A percentile compares a stretch with the other conserved stretches of the same genome.
These are phyloP conservation scores for Populus trichocarpa DNA, from an alignment of 441 rosid species.

Conservation along the genomic window DNA sequence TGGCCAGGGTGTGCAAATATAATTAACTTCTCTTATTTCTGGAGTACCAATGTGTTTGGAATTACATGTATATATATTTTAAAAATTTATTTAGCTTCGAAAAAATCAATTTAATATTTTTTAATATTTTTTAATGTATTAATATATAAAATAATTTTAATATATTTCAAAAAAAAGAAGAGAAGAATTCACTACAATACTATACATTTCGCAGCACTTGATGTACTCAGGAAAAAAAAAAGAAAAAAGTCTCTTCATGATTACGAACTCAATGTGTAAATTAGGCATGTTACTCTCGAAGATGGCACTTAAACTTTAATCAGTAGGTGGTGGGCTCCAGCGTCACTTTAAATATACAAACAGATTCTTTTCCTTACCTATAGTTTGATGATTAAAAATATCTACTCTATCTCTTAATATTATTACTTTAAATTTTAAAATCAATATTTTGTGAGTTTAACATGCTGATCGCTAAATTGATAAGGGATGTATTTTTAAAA, in stretches of 20 bases:
- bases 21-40: neutral
- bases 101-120: no score
- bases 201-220: neutral
- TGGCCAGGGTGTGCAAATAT: neutral
- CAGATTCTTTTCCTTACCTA: neutral
- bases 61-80: neutral
- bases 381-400: no score
- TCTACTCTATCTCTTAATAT: neutral
- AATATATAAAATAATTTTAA: no score
- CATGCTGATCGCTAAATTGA: neutral
- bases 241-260: neutral
- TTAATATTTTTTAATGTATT: no score
- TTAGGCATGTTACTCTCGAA: neutral
- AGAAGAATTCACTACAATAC: no score
- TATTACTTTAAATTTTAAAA: no score
- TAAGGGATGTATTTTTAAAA: neutral
- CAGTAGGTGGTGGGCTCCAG: constrained; percentile 7
- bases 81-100: no score
- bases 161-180: no score
- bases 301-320: neutral
- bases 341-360: neutral
- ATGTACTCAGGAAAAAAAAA: no score
- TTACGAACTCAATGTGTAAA: neutral
- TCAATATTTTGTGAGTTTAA: neutral
- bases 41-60: neutral